Evolutionary conservation across 2,329 filamentous ascomycete species (phyloP).

Genomic region (Apiospora sp.): DNA sequence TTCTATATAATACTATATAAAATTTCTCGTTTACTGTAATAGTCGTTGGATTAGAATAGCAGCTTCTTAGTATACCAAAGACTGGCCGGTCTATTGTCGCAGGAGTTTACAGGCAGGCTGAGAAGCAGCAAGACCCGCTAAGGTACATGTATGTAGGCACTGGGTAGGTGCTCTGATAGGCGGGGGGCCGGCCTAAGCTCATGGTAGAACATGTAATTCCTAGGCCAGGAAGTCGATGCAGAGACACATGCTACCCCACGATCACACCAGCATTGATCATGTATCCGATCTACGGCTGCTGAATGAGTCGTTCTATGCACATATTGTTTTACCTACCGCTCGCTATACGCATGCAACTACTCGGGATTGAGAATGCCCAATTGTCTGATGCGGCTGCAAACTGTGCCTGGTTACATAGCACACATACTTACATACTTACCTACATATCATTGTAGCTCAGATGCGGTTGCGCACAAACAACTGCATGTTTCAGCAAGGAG

Average conservation of each 20-base stretch:
- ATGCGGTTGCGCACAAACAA: neutral
- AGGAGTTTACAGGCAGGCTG: neutral
- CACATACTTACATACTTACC: neutral
- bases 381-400: conserved; percentile 5
- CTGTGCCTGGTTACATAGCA: neutral
- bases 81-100: too few species aligned
- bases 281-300: neutral
- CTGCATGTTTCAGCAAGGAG: neutral
- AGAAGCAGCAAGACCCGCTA: neutral
- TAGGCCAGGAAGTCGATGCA: neutral
- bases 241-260: conserved; percentile 5
- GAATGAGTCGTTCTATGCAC: conserved; percentile 11
- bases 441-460: neutral
- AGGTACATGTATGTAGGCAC: neutral
- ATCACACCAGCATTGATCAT: conserved; percentile 18
- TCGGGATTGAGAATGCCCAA: neutral
- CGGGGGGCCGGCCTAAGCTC: conserved; percentile 1
- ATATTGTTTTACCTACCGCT: neutral
- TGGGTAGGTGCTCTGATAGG: neutral
- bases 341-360: neutral
- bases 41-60: too few species aligned
- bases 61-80: too few species aligned
- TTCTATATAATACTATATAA: too few species aligned
- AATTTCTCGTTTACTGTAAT: too few species aligned
- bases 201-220: neutral